phyloP scores from a whole-genome alignment of 176 grass and related monocot genomes.

The Avena sativa region DNA sequence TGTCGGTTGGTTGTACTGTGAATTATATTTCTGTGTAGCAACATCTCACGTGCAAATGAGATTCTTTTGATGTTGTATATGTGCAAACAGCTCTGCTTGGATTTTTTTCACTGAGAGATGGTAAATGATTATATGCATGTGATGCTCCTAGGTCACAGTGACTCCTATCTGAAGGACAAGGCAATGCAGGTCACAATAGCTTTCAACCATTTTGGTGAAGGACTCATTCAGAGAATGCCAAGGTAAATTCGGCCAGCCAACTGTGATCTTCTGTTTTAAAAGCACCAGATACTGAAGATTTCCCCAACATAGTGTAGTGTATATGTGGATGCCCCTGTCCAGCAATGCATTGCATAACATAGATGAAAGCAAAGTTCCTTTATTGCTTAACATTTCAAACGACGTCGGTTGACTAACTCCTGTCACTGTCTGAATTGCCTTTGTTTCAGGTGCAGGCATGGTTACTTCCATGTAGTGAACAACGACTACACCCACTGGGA shows the following conservation, averaged over 20 bases:
- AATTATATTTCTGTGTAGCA: too few relatives aligned
- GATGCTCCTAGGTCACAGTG: too few relatives aligned
- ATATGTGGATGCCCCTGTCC: neutral
- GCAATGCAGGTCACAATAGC: too few relatives aligned
- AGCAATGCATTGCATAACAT: neutral
- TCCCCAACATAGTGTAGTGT: too few relatives aligned
- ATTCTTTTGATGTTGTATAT: too few relatives aligned
- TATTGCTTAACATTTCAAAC: neutral
- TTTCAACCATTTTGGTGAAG: slow-evolving; percentile 90
- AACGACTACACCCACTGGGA: slow-evolving; percentile 81
- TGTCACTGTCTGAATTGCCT: neutral
- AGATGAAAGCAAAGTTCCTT: neutral
- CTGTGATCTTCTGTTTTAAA: neutral
- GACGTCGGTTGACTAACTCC: neutral
- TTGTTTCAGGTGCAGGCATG: slow-evolving; percentile 62
- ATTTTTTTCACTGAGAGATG: too few relatives aligned
- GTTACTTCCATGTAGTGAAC: slow-evolving; percentile 81
- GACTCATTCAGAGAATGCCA: slow-evolving; percentile 79
- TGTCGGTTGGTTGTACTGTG: too few relatives aligned
- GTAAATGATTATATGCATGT: too few relatives aligned
- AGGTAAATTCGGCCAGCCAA: slow-evolving; percentile 49
- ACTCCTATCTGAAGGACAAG: too few relatives aligned
- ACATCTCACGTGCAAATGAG: too few relatives aligned
- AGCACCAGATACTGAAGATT: neutral
- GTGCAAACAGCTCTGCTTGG: too few relatives aligned